Base-by-base conservation (phyloP, 192 early-diverging fungal species). In the Dimargaris verticillata region DNA sequence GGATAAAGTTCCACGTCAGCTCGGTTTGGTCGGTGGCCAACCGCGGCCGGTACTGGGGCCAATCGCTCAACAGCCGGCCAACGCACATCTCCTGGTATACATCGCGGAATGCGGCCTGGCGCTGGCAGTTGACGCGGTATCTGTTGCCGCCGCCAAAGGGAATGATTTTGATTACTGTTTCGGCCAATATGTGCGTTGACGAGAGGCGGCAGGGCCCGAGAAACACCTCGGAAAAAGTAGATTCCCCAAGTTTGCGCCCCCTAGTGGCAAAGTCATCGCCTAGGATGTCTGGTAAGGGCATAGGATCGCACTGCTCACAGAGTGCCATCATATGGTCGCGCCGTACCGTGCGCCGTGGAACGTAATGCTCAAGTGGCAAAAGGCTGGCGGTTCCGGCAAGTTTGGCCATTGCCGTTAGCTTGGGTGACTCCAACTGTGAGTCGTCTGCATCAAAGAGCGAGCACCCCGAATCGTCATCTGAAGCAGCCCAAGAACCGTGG, bases 151-250 rank as follows among this genome's bases (percentile, higher is more conserved):
- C 68, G 48, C 79, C 78, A 67, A 93, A 88, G 1, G 91, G 91
- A 29, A 93, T 80, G 13, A 94, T 72, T 57, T 94, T 94, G 24
- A 90, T 72, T 3, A 87, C 87, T 10, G 84, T 73, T 29, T 77
- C 54, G 59, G 25, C 42, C 55, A 45, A 26, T 44, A 22, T 51
- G 18, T 58, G 18, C 41, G 49, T 58, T 42, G 44, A 12, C 43
- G 55, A 62, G 3, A n/a, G 18, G 44, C 5, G 44, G 22, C 24
- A 45, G 9, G 72, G 66, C 17, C 68, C 61, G 12, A 71, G 63
- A 63, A 81, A 94, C 0, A 92, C 91, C 63, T 92, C 88, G 3
- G 87, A 85, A 61, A 83, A 94, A 2, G 83, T 87, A 4, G 91
- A 87, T 61, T 94, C 91, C 41, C 86, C 89, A 49, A 94, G 79